These are phyloP conservation scores for Arthroderma uncinatum DNA, from an alignment of 2,329 filamentous ascomycete species.

Conservation along the genomic window DNA sequence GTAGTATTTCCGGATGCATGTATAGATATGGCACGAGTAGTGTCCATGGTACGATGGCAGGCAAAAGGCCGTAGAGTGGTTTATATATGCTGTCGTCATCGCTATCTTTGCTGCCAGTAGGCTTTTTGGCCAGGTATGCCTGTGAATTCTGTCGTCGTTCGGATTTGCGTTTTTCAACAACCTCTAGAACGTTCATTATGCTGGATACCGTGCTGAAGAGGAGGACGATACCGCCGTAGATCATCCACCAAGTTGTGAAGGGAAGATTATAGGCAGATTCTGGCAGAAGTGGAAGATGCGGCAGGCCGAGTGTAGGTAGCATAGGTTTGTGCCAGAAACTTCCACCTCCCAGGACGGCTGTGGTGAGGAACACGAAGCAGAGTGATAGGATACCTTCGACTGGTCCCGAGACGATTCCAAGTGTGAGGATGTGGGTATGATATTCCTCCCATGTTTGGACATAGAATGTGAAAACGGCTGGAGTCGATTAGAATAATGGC, in stretches of 20 bases:
- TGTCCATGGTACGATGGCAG: slow-evolving; percentile 67
- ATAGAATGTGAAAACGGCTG: slow-evolving; percentile 88
- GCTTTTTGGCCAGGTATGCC: background rate
- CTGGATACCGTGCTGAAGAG: slow-evolving; percentile 68
- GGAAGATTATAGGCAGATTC: slow-evolving; percentile 62
- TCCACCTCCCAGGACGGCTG: slow-evolving; percentile 72
- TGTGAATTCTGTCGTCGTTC: background rate
- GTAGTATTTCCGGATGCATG: slow-evolving; percentile 72
- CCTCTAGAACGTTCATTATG: slow-evolving; percentile 71
- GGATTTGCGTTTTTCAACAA: slow-evolving; percentile 59
- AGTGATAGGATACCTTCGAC: slow-evolving; percentile 89
- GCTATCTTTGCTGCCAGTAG: background rate
- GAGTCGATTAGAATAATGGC: background rate
- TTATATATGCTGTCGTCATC: slow-evolving; percentile 24
- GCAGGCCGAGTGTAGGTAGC: slow-evolving; percentile 59
- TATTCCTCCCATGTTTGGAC: slow-evolving; percentile 99
- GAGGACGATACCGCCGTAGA: slow-evolving; percentile 70
- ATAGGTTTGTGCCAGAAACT: slow-evolving; percentile 88
- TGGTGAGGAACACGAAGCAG: slow-evolving; percentile 68
- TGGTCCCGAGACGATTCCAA: slow-evolving; percentile 84
- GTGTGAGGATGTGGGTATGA: slow-evolving; percentile 87
- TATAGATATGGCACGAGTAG: slow-evolving; percentile 68
- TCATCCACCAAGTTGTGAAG: slow-evolving; percentile 87
- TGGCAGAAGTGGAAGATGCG: slow-evolving; percentile 54
- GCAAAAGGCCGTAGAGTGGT: slow-evolving; percentile 68